phyloP scores from a whole-genome alignment of 2,329 filamentous ascomycete genomes.

The Ophiostoma sp. region DNA sequence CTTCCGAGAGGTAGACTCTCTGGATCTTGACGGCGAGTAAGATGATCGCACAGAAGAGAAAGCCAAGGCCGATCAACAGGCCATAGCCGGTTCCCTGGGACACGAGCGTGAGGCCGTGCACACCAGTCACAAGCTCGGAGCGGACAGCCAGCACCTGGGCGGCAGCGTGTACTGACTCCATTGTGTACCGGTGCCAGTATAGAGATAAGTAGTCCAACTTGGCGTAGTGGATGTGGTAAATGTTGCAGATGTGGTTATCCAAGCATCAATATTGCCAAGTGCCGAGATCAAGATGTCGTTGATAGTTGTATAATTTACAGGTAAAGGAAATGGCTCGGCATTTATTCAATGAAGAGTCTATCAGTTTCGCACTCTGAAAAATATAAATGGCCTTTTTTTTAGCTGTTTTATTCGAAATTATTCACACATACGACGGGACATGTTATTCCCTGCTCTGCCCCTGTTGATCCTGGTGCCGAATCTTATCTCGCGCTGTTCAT shows the following conservation, averaged over 20 bases:
- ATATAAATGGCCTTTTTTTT: neutral
- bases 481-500: neutral
- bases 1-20: conserved; percentile 39
- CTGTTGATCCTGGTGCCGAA: neutral
- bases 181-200: neutral
- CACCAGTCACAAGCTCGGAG: conserved; percentile 12
- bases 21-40: conserved; percentile 43
- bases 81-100: conserved; percentile 24
- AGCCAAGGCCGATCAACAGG: conserved; percentile 41
- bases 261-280: neutral
- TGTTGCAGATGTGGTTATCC: neutral
- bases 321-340: neutral
- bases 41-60: conserved; percentile 37
- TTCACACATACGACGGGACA: neutral
- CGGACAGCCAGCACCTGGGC: neutral
- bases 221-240: neutral
- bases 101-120: conserved; percentile 20
- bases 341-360: neutral
- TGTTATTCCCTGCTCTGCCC: neutral
- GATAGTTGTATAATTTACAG: too few relatives aligned
- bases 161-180: neutral
- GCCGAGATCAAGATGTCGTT: neutral
- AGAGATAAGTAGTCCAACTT: neutral
- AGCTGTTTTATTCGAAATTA: neutral
- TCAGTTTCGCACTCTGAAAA: neutral